Conservation (phyloP, 2,329 filamentous ascomycete genomes). For the Thermothelomyces thermophilus region DNA sequence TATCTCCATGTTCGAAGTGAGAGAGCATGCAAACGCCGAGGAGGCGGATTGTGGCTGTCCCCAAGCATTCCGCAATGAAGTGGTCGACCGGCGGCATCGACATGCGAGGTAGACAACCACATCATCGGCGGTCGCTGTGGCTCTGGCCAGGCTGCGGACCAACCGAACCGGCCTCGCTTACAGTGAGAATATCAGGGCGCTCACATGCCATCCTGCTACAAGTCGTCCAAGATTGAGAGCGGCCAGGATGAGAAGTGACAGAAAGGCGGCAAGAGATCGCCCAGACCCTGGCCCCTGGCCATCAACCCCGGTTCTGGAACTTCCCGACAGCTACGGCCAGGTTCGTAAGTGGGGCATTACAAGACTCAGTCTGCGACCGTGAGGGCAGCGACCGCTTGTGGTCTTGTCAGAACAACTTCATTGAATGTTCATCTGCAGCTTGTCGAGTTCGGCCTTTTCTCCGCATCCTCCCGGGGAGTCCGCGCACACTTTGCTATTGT, state of each 20-base stretch:
- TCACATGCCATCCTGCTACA: neutral
- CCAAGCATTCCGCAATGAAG: conserved; percentile 13
- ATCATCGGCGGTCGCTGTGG: conserved; percentile 1
- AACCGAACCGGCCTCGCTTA: neutral
- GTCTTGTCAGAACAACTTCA: conserved; percentile 13
- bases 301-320: neutral
- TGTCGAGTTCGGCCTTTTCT: conserved; percentile 11
- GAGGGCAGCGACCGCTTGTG: conserved; percentile 12
- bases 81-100: neutral
- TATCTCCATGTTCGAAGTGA: neutral
- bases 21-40: conserved; percentile 15
- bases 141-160: conserved; percentile 9
- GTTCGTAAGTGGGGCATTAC: conserved; percentile 9
- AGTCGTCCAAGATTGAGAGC: conserved; percentile 3
- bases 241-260: conserved; percentile 11
- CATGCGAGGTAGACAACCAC: neutral
- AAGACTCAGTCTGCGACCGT: conserved; percentile 5
- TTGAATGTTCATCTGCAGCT: conserved; percentile 22
- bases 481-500: neutral
- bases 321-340: conserved; percentile 4
- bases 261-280: conserved; percentile 12
- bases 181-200: neutral
- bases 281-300: neutral
- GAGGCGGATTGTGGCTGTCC: conserved; percentile 14
- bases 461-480: neutral